Percentiles rank a stretch among this genome's conserved stretches.
Conservation (phyloP, 805 yeast genomes). For the Candida verbasci region DNA sequence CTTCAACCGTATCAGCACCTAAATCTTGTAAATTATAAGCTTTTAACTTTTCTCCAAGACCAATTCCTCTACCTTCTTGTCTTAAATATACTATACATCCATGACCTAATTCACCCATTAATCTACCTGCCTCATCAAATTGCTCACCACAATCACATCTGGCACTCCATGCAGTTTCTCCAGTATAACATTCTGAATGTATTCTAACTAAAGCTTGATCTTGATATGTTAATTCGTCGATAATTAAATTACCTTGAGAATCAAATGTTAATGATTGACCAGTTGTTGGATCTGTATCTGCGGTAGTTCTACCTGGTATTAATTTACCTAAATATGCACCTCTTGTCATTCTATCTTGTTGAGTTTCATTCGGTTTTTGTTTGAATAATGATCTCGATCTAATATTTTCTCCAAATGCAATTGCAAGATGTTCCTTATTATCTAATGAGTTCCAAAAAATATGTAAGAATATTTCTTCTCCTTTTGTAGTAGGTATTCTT, state of each 20-base stretch:
- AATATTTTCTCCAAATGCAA: slow-evolving; percentile 91
- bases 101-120: slow-evolving; percentile 81
- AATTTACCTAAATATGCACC: slow-evolving; percentile 94
- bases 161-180: slow-evolving; percentile 99
- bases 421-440: slow-evolving; percentile 91
- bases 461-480: slow-evolving; percentile 91
- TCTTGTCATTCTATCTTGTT: slow-evolving; percentile 93
- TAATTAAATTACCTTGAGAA: slow-evolving; percentile 25
- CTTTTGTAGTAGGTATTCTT: slow-evolving; percentile 91
- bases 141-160: slow-evolving; percentile 99
- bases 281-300: slow-evolving; percentile 52
- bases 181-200: slow-evolving; percentile 97
- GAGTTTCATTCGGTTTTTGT: slow-evolving; percentile 65
- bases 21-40: slow-evolving; percentile 96
- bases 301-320: slow-evolving; percentile 76
- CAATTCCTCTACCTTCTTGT: slow-evolving; percentile 98
- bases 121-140: slow-evolving; percentile 93
- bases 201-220: slow-evolving; percentile 73
- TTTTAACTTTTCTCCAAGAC: slow-evolving; percentile 94
- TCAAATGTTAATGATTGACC: slow-evolving; percentile 29
- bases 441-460: slow-evolving; percentile 83
- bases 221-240: slow-evolving; percentile 25
- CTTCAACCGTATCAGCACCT: slow-evolving; percentile 98
- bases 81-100: slow-evolving; percentile 95
- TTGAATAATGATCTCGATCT: slow-evolving; percentile 71